phyloP scores from a whole-genome alignment of 1,284 basidiomycete genomes.

The Tilletia walkeri region DNA sequence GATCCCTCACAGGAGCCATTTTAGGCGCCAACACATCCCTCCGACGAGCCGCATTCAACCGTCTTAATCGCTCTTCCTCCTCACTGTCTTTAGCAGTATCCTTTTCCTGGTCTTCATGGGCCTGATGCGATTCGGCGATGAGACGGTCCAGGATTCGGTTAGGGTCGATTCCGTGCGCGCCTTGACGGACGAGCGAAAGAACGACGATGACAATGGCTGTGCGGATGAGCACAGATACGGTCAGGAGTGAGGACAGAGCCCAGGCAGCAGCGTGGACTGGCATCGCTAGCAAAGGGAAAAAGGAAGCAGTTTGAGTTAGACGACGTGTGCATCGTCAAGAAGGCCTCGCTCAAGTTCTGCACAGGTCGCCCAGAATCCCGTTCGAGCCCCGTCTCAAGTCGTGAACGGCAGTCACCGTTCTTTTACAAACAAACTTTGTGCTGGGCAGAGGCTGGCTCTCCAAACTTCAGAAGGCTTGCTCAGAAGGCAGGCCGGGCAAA shows the following conservation, averaged over 20 bases:
- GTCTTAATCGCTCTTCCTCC: background rate
- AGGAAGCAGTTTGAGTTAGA: background rate
- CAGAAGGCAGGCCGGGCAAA: too few relatives aligned
- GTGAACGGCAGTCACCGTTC: too few relatives aligned
- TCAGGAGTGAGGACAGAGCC: background rate
- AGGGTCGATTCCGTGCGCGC: background rate
- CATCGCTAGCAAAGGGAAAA: background rate
- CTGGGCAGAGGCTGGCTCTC: too few relatives aligned
- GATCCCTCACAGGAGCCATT: conserved; percentile 8
- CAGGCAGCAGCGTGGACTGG: conserved; percentile 10
- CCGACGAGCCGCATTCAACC: background rate
- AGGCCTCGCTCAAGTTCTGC: too few relatives aligned
- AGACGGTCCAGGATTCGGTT: conserved; percentile 9
- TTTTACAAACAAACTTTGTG: too few relatives aligned
- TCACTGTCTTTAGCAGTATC: background rate
- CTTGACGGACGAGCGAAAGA: background rate
- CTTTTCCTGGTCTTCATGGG: background rate
- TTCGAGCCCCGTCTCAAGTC: too few relatives aligned
- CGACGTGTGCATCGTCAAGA: too few relatives aligned
- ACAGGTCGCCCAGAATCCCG: too few relatives aligned
- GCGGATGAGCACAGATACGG: background rate
- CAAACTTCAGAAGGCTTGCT: too few relatives aligned
- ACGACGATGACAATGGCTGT: background rate
- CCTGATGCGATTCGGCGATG: conserved; percentile 8
- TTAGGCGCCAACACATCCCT: background rate